Evolutionary conservation across 345 rosid genomes (phyloP).

Genomic region (Gossypium mustelinum): DNA sequence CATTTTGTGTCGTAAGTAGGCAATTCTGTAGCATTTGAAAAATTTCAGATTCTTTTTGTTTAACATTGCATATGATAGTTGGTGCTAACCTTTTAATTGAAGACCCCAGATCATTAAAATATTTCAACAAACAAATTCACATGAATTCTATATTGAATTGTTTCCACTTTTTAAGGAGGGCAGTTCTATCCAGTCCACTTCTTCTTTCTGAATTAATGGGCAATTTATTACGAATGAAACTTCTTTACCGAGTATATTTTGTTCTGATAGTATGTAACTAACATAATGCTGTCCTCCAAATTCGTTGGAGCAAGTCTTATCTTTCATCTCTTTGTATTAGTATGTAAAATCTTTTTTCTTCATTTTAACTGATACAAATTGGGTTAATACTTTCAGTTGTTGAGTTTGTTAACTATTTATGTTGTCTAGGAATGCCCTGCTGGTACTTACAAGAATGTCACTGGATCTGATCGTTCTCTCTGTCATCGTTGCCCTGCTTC

Average conservation of each 20-base stretch:
- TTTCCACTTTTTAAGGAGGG: not conserved
- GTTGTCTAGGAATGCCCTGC: conserved; percentile 82
- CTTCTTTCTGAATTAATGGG: not conserved
- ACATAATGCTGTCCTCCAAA: not conserved
- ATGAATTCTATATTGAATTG: not conserved
- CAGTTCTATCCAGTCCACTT: too few relatives aligned
- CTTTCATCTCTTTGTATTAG: not conserved
- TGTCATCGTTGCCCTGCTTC: conserved; percentile 68
- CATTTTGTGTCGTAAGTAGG: conserved; percentile 66
- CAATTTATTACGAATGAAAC: not conserved
- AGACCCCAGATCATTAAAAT: not conserved
- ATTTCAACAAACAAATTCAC: not conserved
- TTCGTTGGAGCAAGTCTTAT: not conserved
- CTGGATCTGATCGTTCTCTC: conserved; percentile 78
- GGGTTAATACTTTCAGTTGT: not conserved
- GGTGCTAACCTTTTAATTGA: not conserved
- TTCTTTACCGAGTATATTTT: not conserved
- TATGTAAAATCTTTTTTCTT: not conserved
- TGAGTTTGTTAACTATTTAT: not conserved
- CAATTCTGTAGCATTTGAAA: not conserved
- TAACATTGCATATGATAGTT: not conserved
- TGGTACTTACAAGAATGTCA: conserved; percentile 87
- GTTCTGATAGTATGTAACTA: not conserved
- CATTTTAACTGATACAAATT: not conserved
- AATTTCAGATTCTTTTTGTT: not conserved